Base-by-base conservation (phyloP, 139 green algal species). In the Chlamydomonas urium region DNA sequence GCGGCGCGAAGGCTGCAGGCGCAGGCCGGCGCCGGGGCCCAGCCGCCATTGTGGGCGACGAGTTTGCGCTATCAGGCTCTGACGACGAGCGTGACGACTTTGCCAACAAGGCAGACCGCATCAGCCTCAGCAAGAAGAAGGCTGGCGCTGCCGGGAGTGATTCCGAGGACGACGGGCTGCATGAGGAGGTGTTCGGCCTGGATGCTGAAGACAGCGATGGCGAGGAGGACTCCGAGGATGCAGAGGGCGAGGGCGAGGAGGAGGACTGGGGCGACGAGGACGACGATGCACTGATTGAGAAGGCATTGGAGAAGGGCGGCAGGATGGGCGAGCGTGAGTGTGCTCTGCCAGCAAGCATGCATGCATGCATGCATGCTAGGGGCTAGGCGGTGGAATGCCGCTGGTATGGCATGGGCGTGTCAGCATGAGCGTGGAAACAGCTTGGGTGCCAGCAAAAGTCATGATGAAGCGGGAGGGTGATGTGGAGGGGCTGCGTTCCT, bases 81-180 rank as follows among this genome's bases (percentile, higher is more conserved):
- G 60, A 67, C 33, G 29, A 67, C 33, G 60, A 67, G 32, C 19
- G 42, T 6, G 60, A 67, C 14, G 60, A 42, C 29, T 38, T 67
- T 45, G 60, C 38, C 21, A 45, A 45, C 26, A 6, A 67, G 17
- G 29, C 6, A 6, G 60, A 21, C 53, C 21, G 17, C 24, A 63
- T 63, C 53, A 63, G 53, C 26, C 10, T 63, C 26, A 21, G 53
- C 21, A 21, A 26, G 29, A 63, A 63, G 29, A 63, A 63, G 26
- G 29, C n/a, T n/a, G n/a, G n/a, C n/a, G n/a, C n/a, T n/a, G n/a
- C n/a, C 53, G 26, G 53, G 17, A 21, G 14, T 34, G 19, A 63
- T 63, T 63, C 53, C 26, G 53, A 67, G 19, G 33, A 47, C 17
- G 60, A 67, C 60, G 29, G 10, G 60, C 6, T 26, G 10, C 32